phyloP scores from a whole-genome alignment of 108 stramenopile species.

The Stephanodiscus minutulus region DNA sequence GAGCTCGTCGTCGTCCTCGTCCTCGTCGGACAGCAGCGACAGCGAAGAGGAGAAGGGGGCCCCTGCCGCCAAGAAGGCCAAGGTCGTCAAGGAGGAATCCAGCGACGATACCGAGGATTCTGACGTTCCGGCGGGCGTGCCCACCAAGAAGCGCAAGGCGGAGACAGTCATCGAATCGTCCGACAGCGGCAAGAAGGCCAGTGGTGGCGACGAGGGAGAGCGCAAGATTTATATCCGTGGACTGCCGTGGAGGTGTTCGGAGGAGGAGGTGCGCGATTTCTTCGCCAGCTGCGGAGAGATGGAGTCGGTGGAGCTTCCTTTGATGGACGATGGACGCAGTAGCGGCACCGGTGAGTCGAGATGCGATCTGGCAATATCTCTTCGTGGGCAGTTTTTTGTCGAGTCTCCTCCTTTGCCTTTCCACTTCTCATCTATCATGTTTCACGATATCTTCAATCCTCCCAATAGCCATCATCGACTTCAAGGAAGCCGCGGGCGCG shows the following conservation, averaged over 20 bases:
- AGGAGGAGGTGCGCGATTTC: constrained; percentile 90
- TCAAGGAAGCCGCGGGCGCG: constrained; percentile 60
- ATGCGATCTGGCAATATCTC: no score
- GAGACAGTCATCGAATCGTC: constrained; percentile 40
- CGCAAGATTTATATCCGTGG: constrained; percentile 89
- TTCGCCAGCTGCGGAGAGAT: constrained; percentile 87
- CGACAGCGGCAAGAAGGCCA: constrained; percentile 25
- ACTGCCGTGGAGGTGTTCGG: constrained; percentile 90
- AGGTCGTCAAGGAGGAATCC: constrained; percentile 50
- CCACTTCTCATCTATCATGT: not conserved
- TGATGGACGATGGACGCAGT: constrained; percentile 83
- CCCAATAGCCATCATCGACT: constrained; percentile 79
- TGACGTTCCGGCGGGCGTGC: constrained; percentile 32
- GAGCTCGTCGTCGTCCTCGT: not conserved
- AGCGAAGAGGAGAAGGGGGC: constrained; percentile 36
- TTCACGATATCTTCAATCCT: not conserved
- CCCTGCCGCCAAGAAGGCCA: constrained; percentile 66
- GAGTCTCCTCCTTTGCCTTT: not conserved
- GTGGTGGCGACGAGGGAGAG: constrained; percentile 32
- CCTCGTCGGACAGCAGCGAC: constrained; percentile 4
- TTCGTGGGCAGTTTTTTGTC: not conserved
- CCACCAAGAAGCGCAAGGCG: constrained; percentile 78
- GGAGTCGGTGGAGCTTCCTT: constrained; percentile 78
- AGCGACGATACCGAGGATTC: constrained; percentile 49
- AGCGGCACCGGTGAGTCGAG: constrained; percentile 62